Percentiles rank a stretch among this genome's conserved stretches.
These are phyloP conservation scores for Ehretia macrophylla DNA, from an alignment of 257 asterid species.

Conservation along the genomic window DNA sequence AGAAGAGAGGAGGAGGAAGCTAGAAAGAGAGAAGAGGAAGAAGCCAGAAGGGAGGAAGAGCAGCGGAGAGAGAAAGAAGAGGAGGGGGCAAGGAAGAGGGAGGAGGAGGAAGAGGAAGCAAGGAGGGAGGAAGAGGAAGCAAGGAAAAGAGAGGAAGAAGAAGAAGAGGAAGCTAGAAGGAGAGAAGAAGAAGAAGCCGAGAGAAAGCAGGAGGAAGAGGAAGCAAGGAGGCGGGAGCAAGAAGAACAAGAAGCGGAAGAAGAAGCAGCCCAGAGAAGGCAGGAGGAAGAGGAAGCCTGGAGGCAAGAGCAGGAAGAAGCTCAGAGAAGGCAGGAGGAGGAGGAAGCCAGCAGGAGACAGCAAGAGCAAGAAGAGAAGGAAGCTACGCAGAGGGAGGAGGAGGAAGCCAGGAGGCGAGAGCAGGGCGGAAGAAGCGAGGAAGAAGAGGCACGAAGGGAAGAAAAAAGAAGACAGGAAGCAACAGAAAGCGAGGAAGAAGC, in stretches of 20 bases:
- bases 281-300: constrained; percentile 7
- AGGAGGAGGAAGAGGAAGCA: constrained; percentile 13
- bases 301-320: constrained; percentile 7
- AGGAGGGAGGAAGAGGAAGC: constrained; percentile 5
- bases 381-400: constrained; percentile 6
- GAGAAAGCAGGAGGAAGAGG: constrained; percentile 10
- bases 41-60: constrained; percentile 6
- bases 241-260: neutral
- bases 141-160: constrained; percentile 10
- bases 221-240: neutral
- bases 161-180: constrained; percentile 6
- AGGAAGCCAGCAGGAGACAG: constrained; percentile 1
- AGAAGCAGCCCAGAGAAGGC: neutral
- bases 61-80: constrained; percentile 2
- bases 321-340: constrained; percentile 1
- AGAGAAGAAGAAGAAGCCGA: constrained; percentile 2
- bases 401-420: constrained; percentile 1
- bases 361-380: neutral
- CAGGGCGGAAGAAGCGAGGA: constrained; percentile 4
- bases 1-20: constrained; percentile 26
- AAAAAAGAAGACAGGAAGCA: constrained; percentile 2
- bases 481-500: neutral
- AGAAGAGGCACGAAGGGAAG: neutral
- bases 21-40: constrained; percentile 13
- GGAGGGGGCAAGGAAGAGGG: constrained; percentile 4